Conservation (phyloP, 1,284 basidiomycete genomes). For the Meira miltonrushii region DNA sequence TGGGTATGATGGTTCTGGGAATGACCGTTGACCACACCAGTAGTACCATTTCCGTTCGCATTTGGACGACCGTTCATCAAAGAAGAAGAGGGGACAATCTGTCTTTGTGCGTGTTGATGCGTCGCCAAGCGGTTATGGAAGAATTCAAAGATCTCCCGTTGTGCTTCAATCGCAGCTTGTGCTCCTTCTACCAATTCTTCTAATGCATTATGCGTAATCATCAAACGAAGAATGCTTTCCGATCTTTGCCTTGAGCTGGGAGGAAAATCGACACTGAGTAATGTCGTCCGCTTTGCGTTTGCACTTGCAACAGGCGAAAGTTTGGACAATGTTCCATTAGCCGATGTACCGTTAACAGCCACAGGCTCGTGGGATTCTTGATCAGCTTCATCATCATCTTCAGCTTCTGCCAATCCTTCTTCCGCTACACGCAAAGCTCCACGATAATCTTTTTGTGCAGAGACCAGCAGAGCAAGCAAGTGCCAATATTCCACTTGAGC, state of each 20-base stretch:
- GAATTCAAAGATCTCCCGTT: conserved; percentile 82
- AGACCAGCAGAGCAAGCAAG: conserved; percentile 75
- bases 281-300: conserved; percentile 38
- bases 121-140: conserved; percentile 53
- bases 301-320: conserved; percentile 18
- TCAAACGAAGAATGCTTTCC: conserved; percentile 73
- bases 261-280: conserved; percentile 58
- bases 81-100: neutral
- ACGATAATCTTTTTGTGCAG: conserved; percentile 73
- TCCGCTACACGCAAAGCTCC: conserved; percentile 74
- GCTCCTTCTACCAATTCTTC: conserved; percentile 79
- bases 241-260: conserved; percentile 65
- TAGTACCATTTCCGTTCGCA: neutral
- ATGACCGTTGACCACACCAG: neutral
- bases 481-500: conserved; percentile 81
- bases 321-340: conserved; percentile 16
- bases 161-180: conserved; percentile 73
- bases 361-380: conserved; percentile 47
- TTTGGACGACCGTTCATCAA: neutral
- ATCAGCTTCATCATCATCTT: conserved; percentile 39
- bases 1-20: neutral
- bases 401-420: conserved; percentile 55
- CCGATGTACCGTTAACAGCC: conserved; percentile 7
- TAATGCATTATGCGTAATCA: conserved; percentile 79
- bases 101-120: too few species aligned